These are phyloP conservation scores for Candida ficus DNA, from an alignment of 805 yeast species.

Conservation along the genomic window DNA sequence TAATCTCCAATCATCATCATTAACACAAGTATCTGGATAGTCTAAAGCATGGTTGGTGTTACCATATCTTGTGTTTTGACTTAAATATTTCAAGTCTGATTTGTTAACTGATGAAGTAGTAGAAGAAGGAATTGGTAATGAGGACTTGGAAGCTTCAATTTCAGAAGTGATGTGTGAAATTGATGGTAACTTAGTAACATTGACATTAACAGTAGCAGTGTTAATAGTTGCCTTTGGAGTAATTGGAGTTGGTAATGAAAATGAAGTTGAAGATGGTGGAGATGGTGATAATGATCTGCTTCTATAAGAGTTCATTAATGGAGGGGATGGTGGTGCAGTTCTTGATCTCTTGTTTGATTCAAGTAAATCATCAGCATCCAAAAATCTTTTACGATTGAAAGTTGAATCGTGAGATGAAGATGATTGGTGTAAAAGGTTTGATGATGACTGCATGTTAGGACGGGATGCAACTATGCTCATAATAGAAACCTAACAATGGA, in stretches of 20 bases:
- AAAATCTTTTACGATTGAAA: constrained; percentile 21
- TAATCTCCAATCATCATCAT: constrained; percentile 41
- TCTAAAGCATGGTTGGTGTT: constrained; percentile 16
- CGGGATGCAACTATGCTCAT: constrained; percentile 7
- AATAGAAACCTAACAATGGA: constrained; percentile 1
- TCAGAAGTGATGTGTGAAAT: constrained; percentile 10
- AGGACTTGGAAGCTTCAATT: neutral
- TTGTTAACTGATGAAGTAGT: constrained; percentile 8
- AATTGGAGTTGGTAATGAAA: constrained; percentile 11
- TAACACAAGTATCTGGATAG: constrained; percentile 31
- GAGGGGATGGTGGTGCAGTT: constrained; percentile 43
- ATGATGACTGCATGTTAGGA: constrained; percentile 7
- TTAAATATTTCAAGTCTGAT: constrained; percentile 16
- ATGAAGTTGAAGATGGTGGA: constrained; percentile 10
- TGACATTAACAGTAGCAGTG: constrained; percentile 22
- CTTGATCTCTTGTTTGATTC: constrained; percentile 32
- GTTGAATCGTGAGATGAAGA: constrained; percentile 8
- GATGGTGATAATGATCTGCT: constrained; percentile 23
- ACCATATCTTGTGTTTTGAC: constrained; percentile 17
- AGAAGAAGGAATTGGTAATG: neutral
- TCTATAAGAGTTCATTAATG: constrained; percentile 17
- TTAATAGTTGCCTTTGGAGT: constrained; percentile 8
- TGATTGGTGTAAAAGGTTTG: constrained; percentile 5
- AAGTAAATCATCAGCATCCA: constrained; percentile 12
- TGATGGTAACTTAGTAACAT: constrained; percentile 16